Evolutionary conservation across 225 moss, liverwort and hornwort genomes (phyloP).

Genomic region (Marchantia polymorpha): DNA sequence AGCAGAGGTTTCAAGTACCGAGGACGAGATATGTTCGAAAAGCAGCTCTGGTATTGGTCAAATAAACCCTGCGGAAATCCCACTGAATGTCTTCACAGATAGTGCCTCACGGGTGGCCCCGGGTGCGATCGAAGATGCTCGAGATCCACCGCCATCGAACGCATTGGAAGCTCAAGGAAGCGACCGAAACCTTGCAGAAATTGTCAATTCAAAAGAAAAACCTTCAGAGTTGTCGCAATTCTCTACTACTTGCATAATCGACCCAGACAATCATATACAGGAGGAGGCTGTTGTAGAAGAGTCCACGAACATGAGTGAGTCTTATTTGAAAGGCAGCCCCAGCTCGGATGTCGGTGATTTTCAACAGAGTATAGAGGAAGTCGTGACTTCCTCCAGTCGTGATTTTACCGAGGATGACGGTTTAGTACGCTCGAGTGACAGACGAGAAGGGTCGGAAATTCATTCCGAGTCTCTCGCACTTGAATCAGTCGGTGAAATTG

Average conservation of each 20-base stretch:
- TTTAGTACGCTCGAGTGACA: conserved; percentile 1
- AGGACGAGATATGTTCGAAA: background rate
- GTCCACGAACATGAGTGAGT: background rate
- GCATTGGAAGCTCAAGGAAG: background rate
- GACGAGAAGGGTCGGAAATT: background rate
- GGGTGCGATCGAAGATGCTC: background rate
- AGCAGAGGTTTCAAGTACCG: conserved; percentile 24
- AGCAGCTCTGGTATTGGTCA: background rate
- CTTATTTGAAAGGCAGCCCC: background rate
- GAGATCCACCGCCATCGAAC: background rate
- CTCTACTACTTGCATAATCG: background rate
- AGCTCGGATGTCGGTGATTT: background rate
- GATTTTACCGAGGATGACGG: background rate
- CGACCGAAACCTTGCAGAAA: background rate
- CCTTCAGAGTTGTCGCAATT: background rate
- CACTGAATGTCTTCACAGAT: background rate
- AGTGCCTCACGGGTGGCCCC: background rate
- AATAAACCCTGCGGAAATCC: background rate
- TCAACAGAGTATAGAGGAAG: background rate
- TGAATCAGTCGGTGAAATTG: conserved; percentile 2
- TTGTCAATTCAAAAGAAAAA: background rate
- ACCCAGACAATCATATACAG: background rate
- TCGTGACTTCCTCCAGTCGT: background rate
- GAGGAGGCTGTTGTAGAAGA: background rate
- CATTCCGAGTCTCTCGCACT: conserved; percentile 4